Percentiles rank a stretch among this genome's conserved stretches.
phyloP scores from a whole-genome alignment of 768 basidiomycete species.

The Leccinellum albellum region DNA sequence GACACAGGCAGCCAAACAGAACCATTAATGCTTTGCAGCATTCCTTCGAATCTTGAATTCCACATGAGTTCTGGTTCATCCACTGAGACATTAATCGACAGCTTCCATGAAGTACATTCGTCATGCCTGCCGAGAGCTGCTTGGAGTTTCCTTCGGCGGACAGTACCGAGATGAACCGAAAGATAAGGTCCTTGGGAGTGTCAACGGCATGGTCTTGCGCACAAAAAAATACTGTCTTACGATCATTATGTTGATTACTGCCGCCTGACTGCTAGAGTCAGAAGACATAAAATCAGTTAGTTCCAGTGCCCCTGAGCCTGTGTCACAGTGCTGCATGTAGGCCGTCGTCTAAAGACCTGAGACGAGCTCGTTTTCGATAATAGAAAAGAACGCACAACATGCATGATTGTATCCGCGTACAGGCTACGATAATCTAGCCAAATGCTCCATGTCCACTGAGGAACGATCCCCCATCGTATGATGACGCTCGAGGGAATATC shows the following conservation, averaged over 20 bases:
- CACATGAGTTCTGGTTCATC: conserved; percentile 20
- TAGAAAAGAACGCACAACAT: conserved; percentile 39
- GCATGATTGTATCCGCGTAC: conserved; percentile 46
- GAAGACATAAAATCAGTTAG: neutral
- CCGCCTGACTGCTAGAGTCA: conserved; percentile 1
- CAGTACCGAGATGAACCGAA: conserved; percentile 22
- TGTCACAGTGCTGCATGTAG: conserved; percentile 46
- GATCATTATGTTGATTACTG: conserved; percentile 24
- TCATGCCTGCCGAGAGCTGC: conserved; percentile 17
- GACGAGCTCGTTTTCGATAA: neutral
- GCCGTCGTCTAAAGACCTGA: conserved; percentile 41
- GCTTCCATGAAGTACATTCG: conserved; percentile 14
- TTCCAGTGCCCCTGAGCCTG: neutral
- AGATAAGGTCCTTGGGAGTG: conserved; percentile 15
- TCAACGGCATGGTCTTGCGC: conserved; percentile 1
- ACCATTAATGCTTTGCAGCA: conserved; percentile 28
- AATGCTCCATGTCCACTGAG: conserved; percentile 63
- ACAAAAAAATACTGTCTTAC: conserved; percentile 17
- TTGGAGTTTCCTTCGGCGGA: conserved; percentile 9
- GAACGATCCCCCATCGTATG: conserved; percentile 52
- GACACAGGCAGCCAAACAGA: conserved; percentile 24
- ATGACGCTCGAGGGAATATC: conserved; percentile 48
- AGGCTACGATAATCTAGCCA: conserved; percentile 55
- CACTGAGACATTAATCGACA: conserved; percentile 23
- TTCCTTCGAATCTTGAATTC: conserved; percentile 27